Evolutionary conservation across 768 basidiomycete genomes (phyloP), one percentile per base, ranked within the genome.

Genomic region (Pleurotus citrinopileatus): DNA sequence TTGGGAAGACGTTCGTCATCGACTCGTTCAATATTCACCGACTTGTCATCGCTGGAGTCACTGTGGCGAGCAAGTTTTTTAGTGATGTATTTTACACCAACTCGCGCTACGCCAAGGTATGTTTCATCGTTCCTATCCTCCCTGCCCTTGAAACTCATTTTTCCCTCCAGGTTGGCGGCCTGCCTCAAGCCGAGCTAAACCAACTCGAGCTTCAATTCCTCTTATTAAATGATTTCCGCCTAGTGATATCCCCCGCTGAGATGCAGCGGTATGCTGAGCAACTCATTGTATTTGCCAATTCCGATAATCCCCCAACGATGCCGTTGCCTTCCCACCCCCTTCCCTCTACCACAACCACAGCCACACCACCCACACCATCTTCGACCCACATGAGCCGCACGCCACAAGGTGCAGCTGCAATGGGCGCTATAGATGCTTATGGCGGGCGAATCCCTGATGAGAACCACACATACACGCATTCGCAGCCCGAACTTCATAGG

Each of bases 51-150:
- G 94, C 97, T 0, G 97, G 97, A 8, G 91, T 99, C 42, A 98
- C 97, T 2, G 96, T 99, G n/a, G 96, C 96, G 20, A 94, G 91
- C 75, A 99, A 99, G 70, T 99, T 98, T 68, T 98, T 98, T 67
- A 91, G 87, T 53, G 97, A 98, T 67, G 94, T 99, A 3, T 99
- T 99, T 63, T 98, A 99, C 71, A 98, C 97, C 13, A 99, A 99
- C 63, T 97, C 96, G 7, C 81, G 96, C 26, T 99, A 99, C 66
- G 97, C 97, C 51, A 99, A 98, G 83, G 94, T 92, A 54, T 71
- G n/a, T 29, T 42, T 27, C 44, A 3, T 51, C 51, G 52, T 46
- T 47, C 38, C 12, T 54, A 32, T 42, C 29, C 43, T 48, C 48
- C 45, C 58, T 59, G 40, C 50, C n/a, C 42, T 17, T 59, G 19